A percentile compares a stretch with the other conserved stretches of the same genome.
Conservation (phyloP, 441 rosid species). For the Eutrema salsugineum region DNA sequence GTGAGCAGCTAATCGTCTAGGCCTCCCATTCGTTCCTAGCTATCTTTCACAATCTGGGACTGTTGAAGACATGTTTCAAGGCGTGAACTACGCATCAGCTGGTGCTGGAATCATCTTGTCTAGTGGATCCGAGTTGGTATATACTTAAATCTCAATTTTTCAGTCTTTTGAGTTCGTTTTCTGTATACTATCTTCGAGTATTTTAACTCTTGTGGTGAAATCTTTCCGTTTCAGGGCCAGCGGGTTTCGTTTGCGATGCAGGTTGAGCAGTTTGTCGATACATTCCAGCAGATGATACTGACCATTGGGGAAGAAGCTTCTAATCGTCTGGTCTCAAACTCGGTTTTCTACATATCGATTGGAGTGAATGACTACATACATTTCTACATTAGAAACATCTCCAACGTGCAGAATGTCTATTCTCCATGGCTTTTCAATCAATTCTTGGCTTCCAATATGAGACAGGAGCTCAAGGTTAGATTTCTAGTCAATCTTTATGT, state of each 20-base stretch:
- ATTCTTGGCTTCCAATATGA: conserved; percentile 64
- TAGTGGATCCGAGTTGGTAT: conserved; percentile 90
- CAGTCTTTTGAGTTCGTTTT: neutral
- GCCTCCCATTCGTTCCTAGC: conserved; percentile 84
- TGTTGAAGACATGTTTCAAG: conserved; percentile 64
- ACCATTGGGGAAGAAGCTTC: conserved; percentile 70
- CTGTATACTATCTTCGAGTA: neutral
- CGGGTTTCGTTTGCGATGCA: conserved; percentile 80
- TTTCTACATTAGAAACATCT: conserved; percentile 74
- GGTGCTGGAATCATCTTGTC: conserved; percentile 89
- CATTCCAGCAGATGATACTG: conserved; percentile 70
- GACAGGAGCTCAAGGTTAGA: conserved; percentile 66
- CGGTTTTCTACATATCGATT: conserved; percentile 74
- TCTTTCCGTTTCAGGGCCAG: conserved; percentile 56
- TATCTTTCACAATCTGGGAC: conserved; percentile 75
- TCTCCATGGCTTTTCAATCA: conserved; percentile 89
- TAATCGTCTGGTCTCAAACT: conserved; percentile 49
- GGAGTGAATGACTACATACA: conserved; percentile 93
- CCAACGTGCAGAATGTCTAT: conserved; percentile 68
- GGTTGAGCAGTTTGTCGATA: conserved; percentile 84
- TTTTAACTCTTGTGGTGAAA: neutral
- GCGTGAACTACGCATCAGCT: conserved; percentile 95
- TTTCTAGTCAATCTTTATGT: neutral
- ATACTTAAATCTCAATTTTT: neutral
- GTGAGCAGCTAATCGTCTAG: conserved; percentile 64